Evolutionary conservation across 495 filamentous ascomycete species (phyloP).

Genomic region (Platismatia glauca): DNA sequence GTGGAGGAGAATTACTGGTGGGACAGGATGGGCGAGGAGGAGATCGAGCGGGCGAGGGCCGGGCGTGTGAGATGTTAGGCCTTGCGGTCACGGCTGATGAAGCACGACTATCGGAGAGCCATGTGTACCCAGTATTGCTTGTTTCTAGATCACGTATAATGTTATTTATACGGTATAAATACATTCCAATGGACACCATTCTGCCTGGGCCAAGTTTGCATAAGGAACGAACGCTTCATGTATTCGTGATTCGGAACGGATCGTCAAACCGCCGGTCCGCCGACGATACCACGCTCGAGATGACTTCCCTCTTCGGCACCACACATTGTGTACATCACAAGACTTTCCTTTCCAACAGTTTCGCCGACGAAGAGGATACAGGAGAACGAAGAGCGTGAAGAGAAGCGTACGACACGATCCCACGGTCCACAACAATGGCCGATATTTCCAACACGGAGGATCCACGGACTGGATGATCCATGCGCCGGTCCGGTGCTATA

Average conservation of each 20-base stretch:
- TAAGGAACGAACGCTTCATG: not conserved
- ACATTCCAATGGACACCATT: not conserved
- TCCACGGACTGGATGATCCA: not conserved
- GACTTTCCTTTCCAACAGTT: not conserved
- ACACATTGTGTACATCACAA: not conserved
- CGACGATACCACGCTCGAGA: not conserved
- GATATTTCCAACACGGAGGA: not conserved
- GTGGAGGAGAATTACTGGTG: conserved; percentile 42
- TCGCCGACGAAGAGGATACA: not conserved
- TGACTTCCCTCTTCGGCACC: not conserved
- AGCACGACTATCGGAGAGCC: too few species aligned
- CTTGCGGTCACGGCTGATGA: too few species aligned
- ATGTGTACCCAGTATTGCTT: not conserved
- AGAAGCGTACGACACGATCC: not conserved
- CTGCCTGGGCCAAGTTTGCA: not conserved
- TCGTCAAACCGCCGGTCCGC: not conserved
- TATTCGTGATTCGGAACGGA: not conserved
- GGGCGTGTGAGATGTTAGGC: not conserved
- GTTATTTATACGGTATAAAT: too few species aligned
- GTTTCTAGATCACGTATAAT: not conserved
- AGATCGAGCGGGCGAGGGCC: conserved; percentile 6
- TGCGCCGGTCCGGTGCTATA: not conserved
- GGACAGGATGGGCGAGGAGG: conserved; percentile 25
- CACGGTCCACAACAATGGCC: not conserved
- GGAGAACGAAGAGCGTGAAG: not conserved